A percentile compares a stretch with the other conserved stretches of the same genome.
Conservation (phyloP, 495 filamentous ascomycete species). For the Cryomyces antarcticus region DNA sequence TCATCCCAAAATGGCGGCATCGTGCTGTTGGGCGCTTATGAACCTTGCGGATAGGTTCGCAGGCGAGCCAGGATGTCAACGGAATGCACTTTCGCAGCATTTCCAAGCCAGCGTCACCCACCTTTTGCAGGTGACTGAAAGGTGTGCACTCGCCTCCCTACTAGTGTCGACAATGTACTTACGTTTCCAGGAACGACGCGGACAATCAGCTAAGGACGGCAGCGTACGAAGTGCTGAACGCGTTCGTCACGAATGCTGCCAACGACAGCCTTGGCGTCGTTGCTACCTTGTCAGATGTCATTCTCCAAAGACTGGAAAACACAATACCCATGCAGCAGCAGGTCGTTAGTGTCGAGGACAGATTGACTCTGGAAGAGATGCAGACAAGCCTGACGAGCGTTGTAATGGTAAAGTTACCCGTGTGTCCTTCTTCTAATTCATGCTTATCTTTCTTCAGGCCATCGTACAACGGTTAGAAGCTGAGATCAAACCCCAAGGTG, state of each 20-base stretch:
- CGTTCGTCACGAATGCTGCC: conserved; percentile 76
- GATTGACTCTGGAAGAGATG: conserved; percentile 86
- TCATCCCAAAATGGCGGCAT: conserved; percentile 89
- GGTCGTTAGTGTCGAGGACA: conserved; percentile 91
- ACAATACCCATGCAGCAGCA: conserved; percentile 82
- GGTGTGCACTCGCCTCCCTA: conserved; percentile 16
- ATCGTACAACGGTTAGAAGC: conserved; percentile 83
- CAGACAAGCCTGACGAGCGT: conserved; percentile 88
- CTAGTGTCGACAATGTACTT: background rate
- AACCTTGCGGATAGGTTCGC: conserved; percentile 91
- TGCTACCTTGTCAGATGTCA: conserved; percentile 59
- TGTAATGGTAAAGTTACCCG: conserved; percentile 31
- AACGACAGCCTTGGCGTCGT: conserved; percentile 65
- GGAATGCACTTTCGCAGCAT: conserved; percentile 73
- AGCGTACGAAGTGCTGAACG: conserved; percentile 92
- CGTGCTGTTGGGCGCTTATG: conserved; percentile 98
- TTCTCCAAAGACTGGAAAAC: conserved; percentile 73
- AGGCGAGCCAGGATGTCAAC: conserved; percentile 51
- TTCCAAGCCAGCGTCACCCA: conserved; percentile 82
- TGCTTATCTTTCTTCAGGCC: conserved; percentile 20
- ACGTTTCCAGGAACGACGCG: conserved; percentile 35
- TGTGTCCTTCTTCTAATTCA: background rate
- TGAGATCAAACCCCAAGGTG: conserved; percentile 75
- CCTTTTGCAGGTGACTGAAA: conserved; percentile 67
- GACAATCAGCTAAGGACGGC: conserved; percentile 91